Conservation (phyloP, 108 stramenopile genomes). For the Aurantiochytrium sp. region DNA sequence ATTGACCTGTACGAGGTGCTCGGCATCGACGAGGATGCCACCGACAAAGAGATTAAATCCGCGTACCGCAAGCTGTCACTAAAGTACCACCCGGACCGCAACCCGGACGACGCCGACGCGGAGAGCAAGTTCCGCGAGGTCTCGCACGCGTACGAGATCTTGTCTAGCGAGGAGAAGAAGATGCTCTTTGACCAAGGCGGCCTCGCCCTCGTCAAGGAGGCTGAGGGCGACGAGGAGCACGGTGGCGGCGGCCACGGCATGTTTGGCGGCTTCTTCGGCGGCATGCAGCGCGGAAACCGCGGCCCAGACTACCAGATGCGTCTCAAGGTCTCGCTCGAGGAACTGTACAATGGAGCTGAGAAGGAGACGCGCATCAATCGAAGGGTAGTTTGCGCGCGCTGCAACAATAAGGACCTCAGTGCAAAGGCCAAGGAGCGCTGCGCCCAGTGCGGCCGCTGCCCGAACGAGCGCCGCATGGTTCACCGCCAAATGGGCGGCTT, state of each 20-base stretch:
- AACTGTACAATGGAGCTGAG: constrained; percentile 39
- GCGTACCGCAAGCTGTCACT: constrained; percentile 59
- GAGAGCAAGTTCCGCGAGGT: constrained; percentile 54
- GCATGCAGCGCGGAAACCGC: constrained; percentile 1
- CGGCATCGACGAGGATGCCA: constrained; percentile 30
- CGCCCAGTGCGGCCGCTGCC: constrained; percentile 33
- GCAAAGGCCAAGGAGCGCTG: constrained; percentile 27
- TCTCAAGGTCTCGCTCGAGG: constrained; percentile 33
- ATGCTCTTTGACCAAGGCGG: constrained; percentile 52
- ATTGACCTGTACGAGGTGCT: constrained; percentile 29
- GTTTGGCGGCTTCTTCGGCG: constrained; percentile 48
- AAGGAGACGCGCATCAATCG: constrained; percentile 32
- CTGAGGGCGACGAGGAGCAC: constrained; percentile 38
- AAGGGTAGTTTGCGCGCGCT: constrained; percentile 34
- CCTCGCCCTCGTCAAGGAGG: constrained; percentile 56
- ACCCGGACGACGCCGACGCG: constrained; percentile 42
- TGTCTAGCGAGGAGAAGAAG: constrained; percentile 31
- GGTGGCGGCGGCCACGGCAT: constrained; percentile 40
- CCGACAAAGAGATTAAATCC: constrained; percentile 38
- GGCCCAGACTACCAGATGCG: constrained; percentile 32
- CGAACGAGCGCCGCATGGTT: constrained; percentile 35
- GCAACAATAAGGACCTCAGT: not conserved
- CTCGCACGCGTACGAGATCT: constrained; percentile 57
- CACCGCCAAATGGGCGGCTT: constrained; percentile 39
- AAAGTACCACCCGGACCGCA: constrained; percentile 56